These are phyloP conservation scores for Eimeria nieschulzi DNA, from an alignment of 169 alveolate genomes.

Conservation along the genomic window DNA sequence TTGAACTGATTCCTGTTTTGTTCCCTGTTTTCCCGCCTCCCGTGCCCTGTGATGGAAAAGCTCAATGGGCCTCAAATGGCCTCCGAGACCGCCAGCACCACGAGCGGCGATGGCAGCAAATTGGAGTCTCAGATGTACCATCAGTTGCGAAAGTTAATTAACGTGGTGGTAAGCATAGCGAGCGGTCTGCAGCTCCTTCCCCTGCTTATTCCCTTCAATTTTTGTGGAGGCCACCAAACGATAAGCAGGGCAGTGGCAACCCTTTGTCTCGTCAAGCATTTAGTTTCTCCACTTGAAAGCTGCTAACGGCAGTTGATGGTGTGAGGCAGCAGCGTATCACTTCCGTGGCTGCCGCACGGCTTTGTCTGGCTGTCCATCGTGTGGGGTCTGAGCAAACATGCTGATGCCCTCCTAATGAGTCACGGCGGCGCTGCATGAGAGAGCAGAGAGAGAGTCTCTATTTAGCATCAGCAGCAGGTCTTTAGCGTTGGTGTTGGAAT, in stretches of 20 bases:
- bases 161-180: slow-evolving; percentile 73
- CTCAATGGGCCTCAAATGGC: slow-evolving; percentile 56
- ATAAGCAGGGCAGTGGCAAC: too few relatives aligned
- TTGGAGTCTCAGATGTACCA: slow-evolving; percentile 77
- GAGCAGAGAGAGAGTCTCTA: not conserved
- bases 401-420: too few relatives aligned
- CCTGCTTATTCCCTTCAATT: not conserved
- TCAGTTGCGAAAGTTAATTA: slow-evolving; percentile 76
- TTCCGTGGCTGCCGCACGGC: too few relatives aligned
- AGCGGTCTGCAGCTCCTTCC: not conserved
- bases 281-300: too few relatives aligned
- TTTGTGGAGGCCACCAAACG: not conserved
- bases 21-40: too few relatives aligned
- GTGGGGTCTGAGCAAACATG: too few relatives aligned
- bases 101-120: slow-evolving; percentile 50
- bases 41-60: slow-evolving; percentile 14
- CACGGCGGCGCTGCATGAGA: not conserved
- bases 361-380: too few relatives aligned
- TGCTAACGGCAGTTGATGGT: too few relatives aligned
- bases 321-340: too few relatives aligned
- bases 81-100: slow-evolving; percentile 65
- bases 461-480: not conserved
- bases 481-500: too few relatives aligned
- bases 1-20: too few relatives aligned
- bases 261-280: too few relatives aligned